A percentile compares a stretch with the other conserved stretches of the same genome.
Conservation (phyloP, 371 early-diverging fungal genomes). For the Mortierella sp. region DNA sequence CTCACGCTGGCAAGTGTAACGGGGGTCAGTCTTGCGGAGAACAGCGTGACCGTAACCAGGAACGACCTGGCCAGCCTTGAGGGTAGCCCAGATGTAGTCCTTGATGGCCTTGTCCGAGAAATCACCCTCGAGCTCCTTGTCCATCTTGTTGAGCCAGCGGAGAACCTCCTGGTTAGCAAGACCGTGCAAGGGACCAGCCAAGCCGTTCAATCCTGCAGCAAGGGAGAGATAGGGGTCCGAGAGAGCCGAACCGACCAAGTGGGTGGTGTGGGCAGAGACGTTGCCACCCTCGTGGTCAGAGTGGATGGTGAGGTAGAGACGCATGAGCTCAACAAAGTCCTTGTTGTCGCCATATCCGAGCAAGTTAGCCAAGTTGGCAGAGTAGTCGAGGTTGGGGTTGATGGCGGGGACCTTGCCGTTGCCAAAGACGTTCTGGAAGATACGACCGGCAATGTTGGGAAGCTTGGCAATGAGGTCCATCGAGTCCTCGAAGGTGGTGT, state of each 20-base stretch:
- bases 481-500: constrained; percentile 95
- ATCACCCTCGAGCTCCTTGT: constrained; percentile 83
- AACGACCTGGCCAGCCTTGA: constrained; percentile 96
- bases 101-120: constrained; percentile 94
- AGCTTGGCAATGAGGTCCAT: constrained; percentile 98
- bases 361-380: constrained; percentile 93
- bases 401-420: constrained; percentile 91
- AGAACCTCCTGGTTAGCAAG: constrained; percentile 99
- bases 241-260: constrained; percentile 97
- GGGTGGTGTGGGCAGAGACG: constrained; percentile 94
- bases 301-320: constrained; percentile 98
- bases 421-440: constrained; percentile 98
- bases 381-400: constrained; percentile 90
- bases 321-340: constrained; percentile 96
- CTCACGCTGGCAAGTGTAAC: constrained; percentile 98
- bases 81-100: constrained; percentile 95
- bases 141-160: constrained; percentile 96
- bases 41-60: constrained; percentile 99
- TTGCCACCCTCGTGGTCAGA: constrained; percentile 99
- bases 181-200: constrained; percentile 99
- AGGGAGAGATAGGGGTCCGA: constrained; percentile 98
- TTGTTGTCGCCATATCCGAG: constrained; percentile 90
- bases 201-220: constrained; percentile 97
- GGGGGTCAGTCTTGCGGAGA: constrained; percentile 95
- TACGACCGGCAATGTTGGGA: constrained; percentile 95